phyloP scores from a whole-genome alignment of 1,139 yeast species.

The Insectozyma bohioensis region DNA sequence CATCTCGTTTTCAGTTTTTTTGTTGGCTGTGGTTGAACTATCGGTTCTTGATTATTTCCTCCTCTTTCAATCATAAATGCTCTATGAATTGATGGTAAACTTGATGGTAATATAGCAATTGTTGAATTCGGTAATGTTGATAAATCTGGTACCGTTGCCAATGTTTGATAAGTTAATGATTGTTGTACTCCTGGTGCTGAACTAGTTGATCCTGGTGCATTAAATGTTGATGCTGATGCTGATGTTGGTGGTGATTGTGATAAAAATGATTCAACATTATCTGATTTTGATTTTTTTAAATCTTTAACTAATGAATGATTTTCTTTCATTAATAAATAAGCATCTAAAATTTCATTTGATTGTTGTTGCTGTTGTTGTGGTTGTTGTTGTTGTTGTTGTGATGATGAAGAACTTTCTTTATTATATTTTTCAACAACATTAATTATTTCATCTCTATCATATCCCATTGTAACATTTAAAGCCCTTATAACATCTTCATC shows the following conservation, averaged over 20 bases:
- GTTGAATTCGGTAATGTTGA: slow-evolving; percentile 60
- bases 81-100: slow-evolving; percentile 90
- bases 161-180: slow-evolving; percentile 49
- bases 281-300: slow-evolving; percentile 54
- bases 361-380: slow-evolving; percentile 2
- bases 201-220: slow-evolving; percentile 22
- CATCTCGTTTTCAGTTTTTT: slow-evolving; percentile 93
- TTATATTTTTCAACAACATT: slow-evolving; percentile 59
- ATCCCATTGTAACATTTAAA: slow-evolving; percentile 87
- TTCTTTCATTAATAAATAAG: slow-evolving; percentile 84
- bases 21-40: slow-evolving; percentile 65
- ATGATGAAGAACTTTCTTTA: slow-evolving; percentile 30
- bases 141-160: slow-evolving; percentile 51
- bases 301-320: slow-evolving; percentile 70
- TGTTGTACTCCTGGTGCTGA: slow-evolving; percentile 46
- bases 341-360: slow-evolving; percentile 80
- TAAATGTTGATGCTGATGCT: slow-evolving; percentile 10
- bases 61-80: slow-evolving; percentile 77
- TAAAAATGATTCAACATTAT: slow-evolving; percentile 52
- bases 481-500: slow-evolving; percentile 83
- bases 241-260: slow-evolving; percentile 51
- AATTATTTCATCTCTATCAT: slow-evolving; percentile 80
- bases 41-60: slow-evolving; percentile 29
- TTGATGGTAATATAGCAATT: slow-evolving; percentile 89
- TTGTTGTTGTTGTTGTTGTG: slow-evolving; percentile 21